phyloP scores from a whole-genome alignment of 2,329 filamentous ascomycete genomes.

The Colletotrichum godetiae region DNA sequence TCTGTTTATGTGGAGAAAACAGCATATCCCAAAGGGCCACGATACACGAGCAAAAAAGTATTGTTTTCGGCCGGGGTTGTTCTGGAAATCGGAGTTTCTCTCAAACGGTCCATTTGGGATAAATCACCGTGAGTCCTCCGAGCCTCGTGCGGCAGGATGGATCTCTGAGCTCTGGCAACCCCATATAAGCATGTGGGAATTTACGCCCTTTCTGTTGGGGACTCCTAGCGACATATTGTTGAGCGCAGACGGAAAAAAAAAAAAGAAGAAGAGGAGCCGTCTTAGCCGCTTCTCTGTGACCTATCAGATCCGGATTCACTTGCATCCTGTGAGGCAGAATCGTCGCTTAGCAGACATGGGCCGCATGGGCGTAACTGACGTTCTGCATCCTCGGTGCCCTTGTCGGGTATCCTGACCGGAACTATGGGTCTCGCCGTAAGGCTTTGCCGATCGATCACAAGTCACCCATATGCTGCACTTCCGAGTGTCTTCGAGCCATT shows the following conservation, averaged over 20 bases:
- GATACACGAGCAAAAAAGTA: not conserved
- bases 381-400: not conserved
- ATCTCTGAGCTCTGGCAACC: not conserved
- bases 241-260: not conserved
- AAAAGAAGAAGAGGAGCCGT: not conserved
- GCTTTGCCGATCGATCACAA: not conserved
- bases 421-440: not conserved
- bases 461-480: not conserved
- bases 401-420: not conserved
- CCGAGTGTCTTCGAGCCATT: not conserved
- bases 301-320: not conserved
- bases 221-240: slow-evolving; percentile 26
- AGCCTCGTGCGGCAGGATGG: slow-evolving; percentile 14
- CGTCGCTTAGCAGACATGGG: slow-evolving; percentile 2
- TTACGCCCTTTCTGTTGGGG: slow-evolving; percentile 25
- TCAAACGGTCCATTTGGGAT: slow-evolving; percentile 9
- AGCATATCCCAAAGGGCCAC: no score
- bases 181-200: slow-evolving; percentile 20
- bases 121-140: slow-evolving; percentile 15
- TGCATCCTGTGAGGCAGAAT: slow-evolving; percentile 15
- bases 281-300: slow-evolving; percentile 5
- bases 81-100: slow-evolving; percentile 12
- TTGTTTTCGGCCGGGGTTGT: not conserved
- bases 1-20: not conserved
- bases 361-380: not conserved